Conservation (phyloP, 495 filamentous ascomycete genomes). For the Symbiotaphrina buchneri region DNA sequence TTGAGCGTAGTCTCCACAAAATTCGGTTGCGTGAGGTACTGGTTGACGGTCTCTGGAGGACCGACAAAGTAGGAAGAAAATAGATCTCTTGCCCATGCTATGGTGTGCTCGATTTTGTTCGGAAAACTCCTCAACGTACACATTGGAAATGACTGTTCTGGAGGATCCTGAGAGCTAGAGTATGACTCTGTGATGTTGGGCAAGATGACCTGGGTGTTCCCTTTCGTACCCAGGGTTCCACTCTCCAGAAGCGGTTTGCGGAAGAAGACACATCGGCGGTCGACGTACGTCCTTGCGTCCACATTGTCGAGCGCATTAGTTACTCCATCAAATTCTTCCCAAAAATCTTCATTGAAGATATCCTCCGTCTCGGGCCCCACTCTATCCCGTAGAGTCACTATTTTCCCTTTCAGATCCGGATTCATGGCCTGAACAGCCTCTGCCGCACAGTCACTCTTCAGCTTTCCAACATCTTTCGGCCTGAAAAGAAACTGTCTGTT, state of each 20-base stretch:
- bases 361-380: constrained; percentile 86
- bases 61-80: constrained; percentile 91
- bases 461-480: constrained; percentile 76
- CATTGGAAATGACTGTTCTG: constrained; percentile 97
- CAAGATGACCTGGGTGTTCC: constrained; percentile 90
- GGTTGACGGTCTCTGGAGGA: constrained; percentile 82
- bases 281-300: constrained; percentile 91
- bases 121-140: constrained; percentile 96
- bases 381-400: constrained; percentile 65
- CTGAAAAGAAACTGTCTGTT: constrained; percentile 97
- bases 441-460: constrained; percentile 94
- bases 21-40: constrained; percentile 79
- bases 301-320: constrained; percentile 98
- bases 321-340: constrained; percentile 72
- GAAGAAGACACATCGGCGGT: constrained; percentile 97
- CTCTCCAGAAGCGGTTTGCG: constrained; percentile 89
- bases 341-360: constrained; percentile 89
- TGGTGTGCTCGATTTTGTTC: constrained; percentile 97
- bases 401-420: constrained; percentile 68
- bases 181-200: constrained; percentile 89
- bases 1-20: constrained; percentile 80
- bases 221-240: constrained; percentile 93
- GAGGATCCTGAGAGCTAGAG: constrained; percentile 94
- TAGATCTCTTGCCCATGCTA: constrained; percentile 89
- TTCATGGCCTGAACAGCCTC: constrained; percentile 85